Conservation (phyloP, 495 filamentous ascomycete genomes). For the Talaromyces adpressus region DNA sequence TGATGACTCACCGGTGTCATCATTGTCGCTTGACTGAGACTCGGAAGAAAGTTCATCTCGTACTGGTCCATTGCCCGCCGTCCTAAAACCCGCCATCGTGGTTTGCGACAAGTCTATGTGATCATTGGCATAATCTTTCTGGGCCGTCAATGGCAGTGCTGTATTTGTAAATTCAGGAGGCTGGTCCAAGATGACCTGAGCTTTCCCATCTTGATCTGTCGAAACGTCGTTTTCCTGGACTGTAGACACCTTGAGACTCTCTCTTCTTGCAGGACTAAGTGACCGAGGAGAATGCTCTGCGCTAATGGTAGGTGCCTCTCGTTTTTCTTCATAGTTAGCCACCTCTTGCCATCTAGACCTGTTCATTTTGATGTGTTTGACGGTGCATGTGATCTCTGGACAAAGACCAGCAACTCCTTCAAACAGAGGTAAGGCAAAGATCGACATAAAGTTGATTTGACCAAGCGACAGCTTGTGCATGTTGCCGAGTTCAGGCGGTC, state of each 20-base stretch:
- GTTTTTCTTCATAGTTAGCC: slow-evolving; percentile 45
- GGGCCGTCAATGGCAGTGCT: background rate
- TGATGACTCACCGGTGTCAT: slow-evolving; percentile 9
- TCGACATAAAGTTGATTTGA: slow-evolving; percentile 92
- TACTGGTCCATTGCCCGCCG: background rate
- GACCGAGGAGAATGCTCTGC: slow-evolving; percentile 4
- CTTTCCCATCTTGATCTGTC: background rate
- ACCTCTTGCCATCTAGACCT: slow-evolving; percentile 62
- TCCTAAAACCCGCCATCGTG: slow-evolving; percentile 2
- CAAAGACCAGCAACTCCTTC: slow-evolving; percentile 76
- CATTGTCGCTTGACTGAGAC: background rate
- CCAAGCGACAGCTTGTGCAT: slow-evolving; percentile 73
- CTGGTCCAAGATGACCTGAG: slow-evolving; percentile 5
- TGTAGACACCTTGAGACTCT: background rate
- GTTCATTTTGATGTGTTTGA: slow-evolving; percentile 72
- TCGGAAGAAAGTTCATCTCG: background rate
- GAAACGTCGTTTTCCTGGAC: slow-evolving; percentile 1
- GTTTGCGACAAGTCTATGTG: slow-evolving; percentile 2
- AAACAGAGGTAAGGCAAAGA: slow-evolving; percentile 90
- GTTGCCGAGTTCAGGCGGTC: slow-evolving; percentile 76
- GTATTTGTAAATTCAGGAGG: background rate
- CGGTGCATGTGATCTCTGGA: slow-evolving; percentile 73
- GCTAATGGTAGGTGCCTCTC: slow-evolving; percentile 2
- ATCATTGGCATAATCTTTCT: slow-evolving; percentile 1
- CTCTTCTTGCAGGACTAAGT: slow-evolving; percentile 2